Evolutionary conservation across 139 green algal species (phyloP), one percentile per base, ranked within the genome.

Genomic region (Chlorella sp.): DNA sequence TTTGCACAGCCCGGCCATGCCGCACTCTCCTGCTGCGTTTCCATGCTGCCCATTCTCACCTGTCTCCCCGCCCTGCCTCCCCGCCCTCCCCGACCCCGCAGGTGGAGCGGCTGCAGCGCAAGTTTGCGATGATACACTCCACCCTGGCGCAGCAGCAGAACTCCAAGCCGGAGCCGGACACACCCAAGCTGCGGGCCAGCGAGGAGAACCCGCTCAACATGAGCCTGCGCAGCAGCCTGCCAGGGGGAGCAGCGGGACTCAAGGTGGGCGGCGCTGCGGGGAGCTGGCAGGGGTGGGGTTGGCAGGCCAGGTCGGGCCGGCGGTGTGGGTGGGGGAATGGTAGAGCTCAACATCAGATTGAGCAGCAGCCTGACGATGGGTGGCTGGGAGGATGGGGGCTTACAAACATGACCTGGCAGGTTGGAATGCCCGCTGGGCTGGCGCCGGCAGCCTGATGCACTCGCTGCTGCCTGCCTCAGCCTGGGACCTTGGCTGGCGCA

Each of bases 41-140:
- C 21, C 22, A 3, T 71, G 14, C 60, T 14, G 5, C 64, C 64
- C 22, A 3, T 80, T n/a, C 73, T n/a, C 53, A 37, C 11, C 79
- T 66, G 40, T 37, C 69, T 77, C 64, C 71, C 71, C 71, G 2
- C 71, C 30, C 77, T 60, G 21, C 39, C 5, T 16, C 12, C 77
- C 9, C 9, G 9, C n/a, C 24, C 73, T n/a, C 14, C 30, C 15
- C 26, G 1, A 15, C 69, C 15, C 75, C 69, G 22, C 95, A 98
- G 94, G 95, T 98, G 81, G 96, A 98, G 92, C 93, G 95, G 28
- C 90, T 99, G 90, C 97, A 98, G 92, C 92, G 93, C 86, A 98
- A 99, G 93, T 99, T 99, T 93, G 92, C 95, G 37, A 93, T 91
- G 77, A 98, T 99, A 88, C 97, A 99, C 93, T 92, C 89, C 75